Conservation (phyloP, 441 rosid genomes). For the Aleurites moluccanus region DNA sequence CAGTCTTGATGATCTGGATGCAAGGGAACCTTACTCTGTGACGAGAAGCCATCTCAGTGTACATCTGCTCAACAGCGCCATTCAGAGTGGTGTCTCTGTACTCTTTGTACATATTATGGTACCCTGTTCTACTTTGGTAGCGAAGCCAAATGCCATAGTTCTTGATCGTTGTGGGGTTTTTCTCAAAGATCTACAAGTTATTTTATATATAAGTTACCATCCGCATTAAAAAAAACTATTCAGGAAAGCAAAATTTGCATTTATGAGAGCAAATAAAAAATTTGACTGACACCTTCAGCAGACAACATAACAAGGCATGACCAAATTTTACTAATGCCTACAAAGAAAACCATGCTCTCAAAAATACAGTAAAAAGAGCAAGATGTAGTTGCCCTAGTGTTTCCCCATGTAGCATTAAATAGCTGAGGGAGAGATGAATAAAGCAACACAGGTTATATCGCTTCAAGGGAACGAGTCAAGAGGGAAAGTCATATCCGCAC, state of each 20-base stretch:
- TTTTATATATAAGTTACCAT: background rate
- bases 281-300: background rate
- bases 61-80: constrained; percentile 51
- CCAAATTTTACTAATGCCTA: background rate
- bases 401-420: background rate
- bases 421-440: background rate
- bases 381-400: constrained; percentile 18
- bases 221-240: background rate
- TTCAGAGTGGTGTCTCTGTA: constrained; percentile 46
- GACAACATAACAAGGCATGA: background rate
- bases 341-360: background rate
- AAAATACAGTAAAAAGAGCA: background rate
- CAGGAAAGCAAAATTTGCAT: background rate
- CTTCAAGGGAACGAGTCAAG: constrained; percentile 30
- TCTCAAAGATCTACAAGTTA: constrained; percentile 40
- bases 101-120: constrained; percentile 55
- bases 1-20: constrained; percentile 49
- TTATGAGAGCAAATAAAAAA: background rate
- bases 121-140: constrained; percentile 48
- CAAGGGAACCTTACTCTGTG: constrained; percentile 52
- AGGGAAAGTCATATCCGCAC: constrained; percentile 18
- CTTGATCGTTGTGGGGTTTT: constrained; percentile 44
- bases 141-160: constrained; percentile 51
- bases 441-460: constrained; percentile 30
- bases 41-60: constrained; percentile 53